Base-by-base conservation (phyloP, 2,329 filamentous ascomycete genomes). In the Aspergillus japonicus region DNA sequence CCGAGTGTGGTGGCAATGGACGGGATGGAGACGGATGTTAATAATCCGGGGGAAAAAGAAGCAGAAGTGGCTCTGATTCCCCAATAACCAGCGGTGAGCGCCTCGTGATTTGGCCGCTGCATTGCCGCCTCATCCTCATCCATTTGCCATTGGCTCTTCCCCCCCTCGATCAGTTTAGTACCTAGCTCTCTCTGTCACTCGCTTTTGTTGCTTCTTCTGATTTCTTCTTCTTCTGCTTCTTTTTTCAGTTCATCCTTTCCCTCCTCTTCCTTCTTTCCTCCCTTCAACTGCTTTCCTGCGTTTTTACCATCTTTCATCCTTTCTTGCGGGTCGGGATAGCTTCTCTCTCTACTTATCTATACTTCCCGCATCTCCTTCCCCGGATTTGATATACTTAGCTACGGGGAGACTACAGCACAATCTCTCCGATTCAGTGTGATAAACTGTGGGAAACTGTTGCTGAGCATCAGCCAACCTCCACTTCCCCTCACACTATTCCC, bases 61-160 rank as follows among this genome's bases (percentile, higher is more conserved):
- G 24, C 54, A 31, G 7, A 21, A 14, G 47, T 26, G 47, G 24
- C 12, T 21, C n/a, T 23, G 47, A 10, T 24, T 19, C 12, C 16
- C 23, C 11, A 29, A 24, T 54, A 63, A 64, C 60, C 62, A 62
- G 63, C 63, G 63, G 63, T 65, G 63, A 65, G 60, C 50, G 56
- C 50, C 53, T 16, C 61, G 59, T 64, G 63, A 64, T 64, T 61
- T 65, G 62, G 62, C 50, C 47, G 54, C 64, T 63, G 64, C 63
- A 60, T 62, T 66, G 59, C 64, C 64, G 64, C 64, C 64, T 66
- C 64, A 66, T 66, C 62, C 54, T 60, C 33, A 21, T 47, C 54
- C 65, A 59, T 56, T 65, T 64, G 52, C 39, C 39, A 55, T 62
- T 56, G 54, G 54, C 35, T 58, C 47, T 42, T 52, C 44, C 58